Evolutionary conservation across 1,284 basidiomycete genomes (phyloP), one percentile per base, ranked within the genome.

Genomic region (Butyriboletus appendiculatus): DNA sequence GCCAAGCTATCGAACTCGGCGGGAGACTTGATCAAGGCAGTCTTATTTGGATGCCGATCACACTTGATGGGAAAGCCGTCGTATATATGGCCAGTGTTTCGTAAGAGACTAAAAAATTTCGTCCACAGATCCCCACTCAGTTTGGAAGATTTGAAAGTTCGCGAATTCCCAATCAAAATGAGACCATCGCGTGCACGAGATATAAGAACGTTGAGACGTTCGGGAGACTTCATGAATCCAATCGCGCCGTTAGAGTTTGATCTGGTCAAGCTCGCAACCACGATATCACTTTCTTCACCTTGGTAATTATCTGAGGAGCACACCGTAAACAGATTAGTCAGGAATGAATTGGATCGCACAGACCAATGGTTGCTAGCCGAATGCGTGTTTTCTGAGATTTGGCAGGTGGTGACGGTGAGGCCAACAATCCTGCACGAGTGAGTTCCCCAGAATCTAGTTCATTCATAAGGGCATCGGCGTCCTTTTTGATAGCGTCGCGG

Each of bases 241-340:
- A 88, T 86, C 50, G 83, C 77, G 48, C 76, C 66, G 1, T 67
- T 53, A 0, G 70, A 9, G 55, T 87, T 86, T 59, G 82, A 85
- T 40, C 86, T 68, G 0, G 81, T 84, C n/a, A 88, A 67, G 6
- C 79, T 82, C 8, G 75, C 73, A 38, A 88, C 71, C 22, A 87
- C 81, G 48, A 88, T 82, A 45, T 86, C 77, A 39, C 81, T 82
- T 65, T 87, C 85, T 65, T 88, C 86, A 10, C 86, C 86, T 62
- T 87, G 85, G 54, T 84, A 84, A 54, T 84, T 84, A 58, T 84
- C 82, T 84, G 18, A 16, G 7, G 40, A 51, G 22, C 4, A 12
- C 5, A 24, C 22, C 15, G 5, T 61, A 15, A 50, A 1, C n/a
- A 20, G 9, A 15, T 22, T 16, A 1, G 3, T 15, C 5, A 28